Evolutionary conservation across 768 basidiomycete genomes (phyloP).

Genomic region (Tylopilus sp.): DNA sequence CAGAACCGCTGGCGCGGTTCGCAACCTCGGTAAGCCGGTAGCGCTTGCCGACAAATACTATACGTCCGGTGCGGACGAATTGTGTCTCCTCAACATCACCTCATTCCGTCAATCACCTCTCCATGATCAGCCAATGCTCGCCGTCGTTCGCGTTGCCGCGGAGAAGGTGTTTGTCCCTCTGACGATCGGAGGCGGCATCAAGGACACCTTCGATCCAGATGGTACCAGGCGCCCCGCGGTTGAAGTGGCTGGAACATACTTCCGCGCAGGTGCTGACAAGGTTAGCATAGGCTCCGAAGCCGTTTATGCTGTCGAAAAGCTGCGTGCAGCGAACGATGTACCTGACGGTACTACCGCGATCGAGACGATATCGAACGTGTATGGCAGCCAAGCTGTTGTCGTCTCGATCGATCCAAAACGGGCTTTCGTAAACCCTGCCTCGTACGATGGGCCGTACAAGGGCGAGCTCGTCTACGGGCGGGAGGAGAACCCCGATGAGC

Average conservation of each 20-base stretch:
- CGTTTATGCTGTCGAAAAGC: slow-evolving; percentile 86
- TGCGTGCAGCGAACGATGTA: slow-evolving; percentile 48
- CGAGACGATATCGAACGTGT: slow-evolving; percentile 84
- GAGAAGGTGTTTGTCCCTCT: slow-evolving; percentile 93
- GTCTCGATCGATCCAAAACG: slow-evolving; percentile 94
- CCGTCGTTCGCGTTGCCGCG: slow-evolving; percentile 87
- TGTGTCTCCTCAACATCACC: slow-evolving; percentile 98
- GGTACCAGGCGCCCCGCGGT: slow-evolving; percentile 82
- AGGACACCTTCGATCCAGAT: slow-evolving; percentile 93
- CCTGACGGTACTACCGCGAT: slow-evolving; percentile 81
- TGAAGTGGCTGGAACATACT: slow-evolving; percentile 95
- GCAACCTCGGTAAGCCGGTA: slow-evolving; percentile 97
- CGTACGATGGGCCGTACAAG: slow-evolving; percentile 67
- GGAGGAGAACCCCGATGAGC: slow-evolving; percentile 48
- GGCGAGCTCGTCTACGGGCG: slow-evolving; percentile 54
- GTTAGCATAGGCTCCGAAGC: slow-evolving; percentile 97
- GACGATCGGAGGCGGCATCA: slow-evolving; percentile 98
- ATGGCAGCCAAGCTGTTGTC: slow-evolving; percentile 96
- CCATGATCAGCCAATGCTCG: slow-evolving; percentile 96
- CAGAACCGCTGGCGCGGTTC: slow-evolving; percentile 69
- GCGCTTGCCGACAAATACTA: slow-evolving; percentile 87
- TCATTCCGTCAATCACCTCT: slow-evolving; percentile 97
- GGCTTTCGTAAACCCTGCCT: slow-evolving; percentile 65
- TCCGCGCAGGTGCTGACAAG: slow-evolving; percentile 97
- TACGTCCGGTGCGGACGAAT: slow-evolving; percentile 86